Conservation (phyloP, 768 basidiomycete species). For the Pleurotus cornucopiae region DNA sequence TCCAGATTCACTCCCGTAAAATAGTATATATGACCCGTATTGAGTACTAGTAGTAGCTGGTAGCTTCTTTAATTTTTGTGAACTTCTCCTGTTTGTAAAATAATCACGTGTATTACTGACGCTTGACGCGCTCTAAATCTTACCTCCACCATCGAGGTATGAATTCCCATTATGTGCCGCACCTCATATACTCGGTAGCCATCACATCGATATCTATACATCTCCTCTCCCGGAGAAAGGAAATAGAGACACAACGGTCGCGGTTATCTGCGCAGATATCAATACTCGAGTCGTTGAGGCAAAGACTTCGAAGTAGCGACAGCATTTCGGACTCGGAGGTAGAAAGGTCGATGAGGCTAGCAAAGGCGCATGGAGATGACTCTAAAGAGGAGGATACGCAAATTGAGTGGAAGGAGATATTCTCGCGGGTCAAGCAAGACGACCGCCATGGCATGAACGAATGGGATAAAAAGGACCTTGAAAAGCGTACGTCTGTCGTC, state of each 20-base stretch:
- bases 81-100: too few species aligned
- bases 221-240: slow-evolving; percentile 49
- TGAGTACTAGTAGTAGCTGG: too few species aligned
- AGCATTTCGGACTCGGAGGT: slow-evolving; percentile 47
- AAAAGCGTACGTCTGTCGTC: neutral
- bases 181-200: slow-evolving; percentile 61
- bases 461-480: slow-evolving; percentile 6
- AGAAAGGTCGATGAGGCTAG: slow-evolving; percentile 49
- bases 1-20: too few species aligned
- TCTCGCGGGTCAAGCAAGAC: slow-evolving; percentile 1
- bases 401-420: slow-evolving; percentile 2
- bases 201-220: slow-evolving; percentile 68
- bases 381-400: neutral
- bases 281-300: slow-evolving; percentile 56
- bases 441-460: neutral
- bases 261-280: slow-evolving; percentile 54
- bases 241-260: slow-evolving; percentile 48
- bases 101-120: too few species aligned
- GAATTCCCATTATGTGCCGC: slow-evolving; percentile 47
- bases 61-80: too few species aligned
- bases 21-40: too few species aligned
- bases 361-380: slow-evolving; percentile 26
- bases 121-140: too few species aligned
- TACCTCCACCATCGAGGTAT: neutral
- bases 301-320: slow-evolving; percentile 45